Evolutionary conservation across 768 basidiomycete species (phyloP), one percentile per base, ranked within the genome.

Genomic region (Lactarius sp.): DNA sequence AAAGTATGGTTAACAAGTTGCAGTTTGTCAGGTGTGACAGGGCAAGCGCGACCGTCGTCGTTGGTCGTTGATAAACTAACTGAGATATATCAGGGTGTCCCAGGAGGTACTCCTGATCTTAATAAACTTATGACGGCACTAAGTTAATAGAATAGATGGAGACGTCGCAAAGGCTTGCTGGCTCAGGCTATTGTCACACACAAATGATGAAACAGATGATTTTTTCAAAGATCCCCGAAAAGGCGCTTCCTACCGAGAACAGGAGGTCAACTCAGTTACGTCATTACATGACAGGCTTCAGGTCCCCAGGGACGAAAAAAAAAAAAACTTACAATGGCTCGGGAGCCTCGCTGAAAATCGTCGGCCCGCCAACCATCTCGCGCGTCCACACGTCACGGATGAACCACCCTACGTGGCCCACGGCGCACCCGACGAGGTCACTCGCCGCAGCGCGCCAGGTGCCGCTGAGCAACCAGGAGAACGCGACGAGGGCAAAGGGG

Each of bases 331-430:
- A 92, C 91, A 93, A 68, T 56, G 78, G 66, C 20, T 79, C 77
- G 4, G 91, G 91, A 0, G 91, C 83, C 59, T 92, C 86, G 66
- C 83, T 91, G 65, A 92, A 81, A 27, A 87, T 71, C 0, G 84
- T 85, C 64, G 80, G 79, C 0, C 90, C 89, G 14, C 91, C 92
- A 2, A 85, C 73, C 87, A 93, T 90, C 75, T 94, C 91, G 60
- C 91, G 77, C n/a, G 83, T 81, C 91, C 92, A 93, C 0, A 92
- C 92, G 66, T 94, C 91, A 49, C 89, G 77, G 71, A 92, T 68
- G 74, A 92, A 92, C 89, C 89, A 92, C 12, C 87, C 87, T 20
- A 92, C 75, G 71, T 94, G 91, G 1, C 93, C 94, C 0, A 95
- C 93, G 0, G 86, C 86, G 71, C 93, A 92, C 1, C 94, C 93